Conservation (phyloP, 129 eudicot genomes). For the Silybum marianum region DNA sequence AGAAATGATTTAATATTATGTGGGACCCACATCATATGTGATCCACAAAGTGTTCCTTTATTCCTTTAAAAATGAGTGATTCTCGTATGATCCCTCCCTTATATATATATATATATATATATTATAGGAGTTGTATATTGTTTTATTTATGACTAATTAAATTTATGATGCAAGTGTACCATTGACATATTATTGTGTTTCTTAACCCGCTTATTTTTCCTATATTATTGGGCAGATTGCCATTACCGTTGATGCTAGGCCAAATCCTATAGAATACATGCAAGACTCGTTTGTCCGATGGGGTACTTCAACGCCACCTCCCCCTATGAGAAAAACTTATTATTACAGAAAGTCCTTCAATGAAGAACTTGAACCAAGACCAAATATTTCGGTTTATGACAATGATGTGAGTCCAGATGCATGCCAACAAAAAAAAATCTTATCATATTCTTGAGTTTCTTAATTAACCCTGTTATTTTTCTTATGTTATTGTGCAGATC, state of each 20-base stretch:
- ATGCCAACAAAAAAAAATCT: too few relatives aligned
- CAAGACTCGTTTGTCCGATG: neutral
- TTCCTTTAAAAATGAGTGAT: too few relatives aligned
- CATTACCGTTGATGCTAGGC: neutral
- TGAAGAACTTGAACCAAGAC: conserved; percentile 6
- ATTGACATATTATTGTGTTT: neutral
- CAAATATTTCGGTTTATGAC: neutral
- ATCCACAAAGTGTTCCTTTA: too few relatives aligned
- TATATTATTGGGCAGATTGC: neutral
- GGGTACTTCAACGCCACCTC: neutral
- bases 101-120: too few relatives aligned
- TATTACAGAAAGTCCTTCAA: neutral
- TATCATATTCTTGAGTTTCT: neutral
- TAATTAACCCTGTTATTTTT: neutral
- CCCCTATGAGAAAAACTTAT: neutral
- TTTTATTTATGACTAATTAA: neutral
- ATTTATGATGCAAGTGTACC: neutral
- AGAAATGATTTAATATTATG: too few relatives aligned
- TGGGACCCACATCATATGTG: too few relatives aligned
- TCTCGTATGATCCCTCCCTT: too few relatives aligned
- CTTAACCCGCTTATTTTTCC: neutral
- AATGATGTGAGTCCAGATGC: neutral
- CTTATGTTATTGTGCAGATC: neutral
- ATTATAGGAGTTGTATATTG: neutral
- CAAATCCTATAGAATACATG: too few relatives aligned